phyloP scores from a whole-genome alignment of 2,329 filamentous ascomycete genomes.

The Trichoderma aggressivum region DNA sequence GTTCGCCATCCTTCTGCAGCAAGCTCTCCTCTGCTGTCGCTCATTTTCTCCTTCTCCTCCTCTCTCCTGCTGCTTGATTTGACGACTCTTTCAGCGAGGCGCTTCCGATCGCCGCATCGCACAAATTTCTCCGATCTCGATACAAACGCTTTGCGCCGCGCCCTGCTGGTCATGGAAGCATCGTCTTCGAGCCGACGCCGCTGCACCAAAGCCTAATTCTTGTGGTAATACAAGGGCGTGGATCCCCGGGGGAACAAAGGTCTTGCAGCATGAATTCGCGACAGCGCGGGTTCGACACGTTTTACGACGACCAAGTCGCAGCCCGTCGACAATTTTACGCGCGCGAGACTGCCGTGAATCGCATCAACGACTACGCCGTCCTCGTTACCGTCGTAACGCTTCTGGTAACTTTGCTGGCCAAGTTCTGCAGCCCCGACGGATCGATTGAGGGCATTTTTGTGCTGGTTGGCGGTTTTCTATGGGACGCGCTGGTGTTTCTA shows the following conservation, averaged over 20 bases:
- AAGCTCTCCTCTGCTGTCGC: not conserved
- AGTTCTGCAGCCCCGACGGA: conserved; percentile 33
- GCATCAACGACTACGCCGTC: conserved; percentile 35
- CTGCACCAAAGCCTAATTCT: conserved; percentile 16
- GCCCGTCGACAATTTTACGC: conserved; percentile 32
- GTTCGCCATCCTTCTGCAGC: not conserved
- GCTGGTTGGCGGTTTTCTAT: conserved; percentile 45
- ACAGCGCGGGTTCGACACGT: conserved; percentile 32
- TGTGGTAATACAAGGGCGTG: conserved; percentile 3
- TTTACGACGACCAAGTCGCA: conserved; percentile 36
- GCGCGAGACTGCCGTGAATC: conserved; percentile 30
- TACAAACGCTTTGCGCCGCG: not conserved
- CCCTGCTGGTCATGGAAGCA: conserved; percentile 23
- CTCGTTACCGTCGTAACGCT: conserved; percentile 35
- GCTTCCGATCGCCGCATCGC: not conserved
- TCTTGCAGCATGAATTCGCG: conserved; percentile 35
- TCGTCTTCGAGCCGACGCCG: conserved; percentile 14
- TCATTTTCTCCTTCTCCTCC: too few species aligned
- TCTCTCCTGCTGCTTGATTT: not conserved
- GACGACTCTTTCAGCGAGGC: not conserved
- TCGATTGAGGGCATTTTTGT: conserved; percentile 29
- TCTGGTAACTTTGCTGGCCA: conserved; percentile 34
- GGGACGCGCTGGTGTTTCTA: conserved; percentile 57
- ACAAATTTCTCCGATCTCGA: not conserved
- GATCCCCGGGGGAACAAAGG: not conserved